These are phyloP conservation scores for Yamadazyma tumulicola DNA, from an alignment of 805 yeast genomes.

Conservation along the genomic window DNA sequence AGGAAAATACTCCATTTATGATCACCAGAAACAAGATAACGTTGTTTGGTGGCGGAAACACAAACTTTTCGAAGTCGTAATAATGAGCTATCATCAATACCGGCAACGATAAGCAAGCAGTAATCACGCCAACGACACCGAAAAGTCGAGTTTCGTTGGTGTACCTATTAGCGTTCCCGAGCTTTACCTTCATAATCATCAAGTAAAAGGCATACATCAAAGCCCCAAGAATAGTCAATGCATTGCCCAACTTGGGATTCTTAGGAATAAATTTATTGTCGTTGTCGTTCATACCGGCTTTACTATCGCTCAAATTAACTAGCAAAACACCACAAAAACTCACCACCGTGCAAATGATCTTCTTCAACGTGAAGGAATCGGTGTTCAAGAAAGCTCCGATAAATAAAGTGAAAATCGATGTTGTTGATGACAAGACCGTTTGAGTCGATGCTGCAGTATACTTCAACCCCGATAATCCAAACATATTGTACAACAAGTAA, in stretches of 20 bases:
- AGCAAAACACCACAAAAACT: conserved; percentile 46
- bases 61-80: conserved; percentile 39
- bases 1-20: conserved; percentile 42
- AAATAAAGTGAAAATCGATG: conserved; percentile 48
- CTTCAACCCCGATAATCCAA: conserved; percentile 40
- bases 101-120: conserved; percentile 40
- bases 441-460: conserved; percentile 54
- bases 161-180: conserved; percentile 41
- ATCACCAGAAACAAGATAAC: conserved; percentile 32
- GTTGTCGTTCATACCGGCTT: conserved; percentile 15
- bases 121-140: conserved; percentile 44
- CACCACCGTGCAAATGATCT: conserved; percentile 39
- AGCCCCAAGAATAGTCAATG: conserved; percentile 44
- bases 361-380: conserved; percentile 40
- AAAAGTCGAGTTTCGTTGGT: conserved; percentile 47
- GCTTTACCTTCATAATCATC: conserved; percentile 38
- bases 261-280: conserved; percentile 27
- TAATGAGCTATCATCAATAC: conserved; percentile 31
- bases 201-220: conserved; percentile 45
- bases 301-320: conserved; percentile 37
- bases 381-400: conserved; percentile 39
- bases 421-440: conserved; percentile 48
- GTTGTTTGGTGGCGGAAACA: conserved; percentile 37
- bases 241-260: conserved; percentile 43
- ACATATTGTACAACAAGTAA: conserved; percentile 39